Conservation (phyloP, 1,284 basidiomycete genomes). For the Sporisorium graminicola region DNA sequence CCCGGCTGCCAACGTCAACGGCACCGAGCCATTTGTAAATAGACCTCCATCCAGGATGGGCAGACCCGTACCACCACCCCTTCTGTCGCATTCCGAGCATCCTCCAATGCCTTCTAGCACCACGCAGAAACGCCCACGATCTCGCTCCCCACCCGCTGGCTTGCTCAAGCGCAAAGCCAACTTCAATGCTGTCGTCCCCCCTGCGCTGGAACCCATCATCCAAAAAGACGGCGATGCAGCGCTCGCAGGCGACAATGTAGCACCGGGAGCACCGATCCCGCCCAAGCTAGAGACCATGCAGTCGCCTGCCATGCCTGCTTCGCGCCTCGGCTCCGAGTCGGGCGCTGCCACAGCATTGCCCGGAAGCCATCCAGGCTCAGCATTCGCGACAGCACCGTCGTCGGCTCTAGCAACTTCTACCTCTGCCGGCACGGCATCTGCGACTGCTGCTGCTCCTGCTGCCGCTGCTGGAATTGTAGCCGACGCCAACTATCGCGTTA, state of each 20-base stretch:
- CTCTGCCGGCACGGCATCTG: neutral
- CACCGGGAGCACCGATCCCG: constrained; percentile 33
- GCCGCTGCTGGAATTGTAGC: constrained; percentile 1
- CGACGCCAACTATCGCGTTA: constrained; percentile 20
- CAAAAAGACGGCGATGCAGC: neutral
- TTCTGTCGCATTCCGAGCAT: constrained; percentile 18
- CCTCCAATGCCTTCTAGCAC: neutral
- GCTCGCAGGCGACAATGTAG: constrained; percentile 17
- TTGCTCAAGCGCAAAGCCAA: constrained; percentile 49
- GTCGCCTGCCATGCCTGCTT: constrained; percentile 27
- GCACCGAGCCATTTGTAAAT: constrained; percentile 2
- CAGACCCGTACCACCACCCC: constrained; percentile 21
- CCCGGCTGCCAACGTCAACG: constrained; percentile 9
- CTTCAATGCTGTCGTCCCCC: constrained; percentile 34
- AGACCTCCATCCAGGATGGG: constrained; percentile 39
- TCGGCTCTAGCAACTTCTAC: neutral
- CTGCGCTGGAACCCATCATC: constrained; percentile 11
- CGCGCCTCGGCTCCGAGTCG: constrained; percentile 19
- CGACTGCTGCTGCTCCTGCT: neutral
- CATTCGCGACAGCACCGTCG: constrained; percentile 3
- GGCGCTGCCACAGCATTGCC: neutral
- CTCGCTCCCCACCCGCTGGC: constrained; percentile 45
- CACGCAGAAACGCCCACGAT: constrained; percentile 29
- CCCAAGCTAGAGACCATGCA: constrained; percentile 34
- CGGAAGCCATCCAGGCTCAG: constrained; percentile 18